phyloP scores from a whole-genome alignment of 441 rosid genomes.

The Theobroma grandiflorum region DNA sequence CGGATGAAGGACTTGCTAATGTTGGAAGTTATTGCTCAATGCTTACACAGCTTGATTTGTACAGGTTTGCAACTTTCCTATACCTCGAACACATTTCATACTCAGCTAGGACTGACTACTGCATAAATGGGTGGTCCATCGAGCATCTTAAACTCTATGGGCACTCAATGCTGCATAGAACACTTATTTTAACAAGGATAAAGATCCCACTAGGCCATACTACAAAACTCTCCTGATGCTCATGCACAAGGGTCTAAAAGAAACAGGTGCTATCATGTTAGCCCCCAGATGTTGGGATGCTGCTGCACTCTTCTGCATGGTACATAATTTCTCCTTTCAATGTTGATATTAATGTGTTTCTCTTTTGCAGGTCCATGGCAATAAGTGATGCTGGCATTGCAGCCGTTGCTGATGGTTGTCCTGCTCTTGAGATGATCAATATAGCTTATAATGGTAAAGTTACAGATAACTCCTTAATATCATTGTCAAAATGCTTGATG shows the following conservation, averaged over 20 bases:
- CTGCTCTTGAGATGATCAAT: conserved; percentile 40
- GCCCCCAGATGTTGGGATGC: not conserved
- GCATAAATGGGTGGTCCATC: not conserved
- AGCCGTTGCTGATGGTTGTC: conserved; percentile 38
- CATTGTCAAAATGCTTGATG: conserved; percentile 39
- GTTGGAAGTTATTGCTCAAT: conserved; percentile 39
- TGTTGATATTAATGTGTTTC: not conserved
- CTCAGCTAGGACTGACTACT: not conserved
- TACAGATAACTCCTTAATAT: conserved; percentile 32
- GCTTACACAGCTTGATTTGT: conserved; percentile 48
- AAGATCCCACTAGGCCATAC: not conserved
- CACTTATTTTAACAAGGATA: conserved; percentile 1
- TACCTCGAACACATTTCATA: not conserved
- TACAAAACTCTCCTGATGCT: not conserved
- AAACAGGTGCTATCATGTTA: not conserved
- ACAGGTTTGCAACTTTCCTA: conserved; percentile 37
- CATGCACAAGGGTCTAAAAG: conserved; percentile 7
- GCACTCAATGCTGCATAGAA: not conserved
- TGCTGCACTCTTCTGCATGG: not conserved
- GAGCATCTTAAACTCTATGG: not conserved
- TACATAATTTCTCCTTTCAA: not conserved
- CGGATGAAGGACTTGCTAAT: conserved; percentile 41
- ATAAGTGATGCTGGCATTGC: conserved; percentile 41
- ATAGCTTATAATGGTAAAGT: conserved; percentile 37
- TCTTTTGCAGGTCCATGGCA: conserved; percentile 31